Evolutionary conservation across 768 basidiomycete species (phyloP), one percentile per base, ranked within the genome.

Genomic region (Lentinula aciculospora): DNA sequence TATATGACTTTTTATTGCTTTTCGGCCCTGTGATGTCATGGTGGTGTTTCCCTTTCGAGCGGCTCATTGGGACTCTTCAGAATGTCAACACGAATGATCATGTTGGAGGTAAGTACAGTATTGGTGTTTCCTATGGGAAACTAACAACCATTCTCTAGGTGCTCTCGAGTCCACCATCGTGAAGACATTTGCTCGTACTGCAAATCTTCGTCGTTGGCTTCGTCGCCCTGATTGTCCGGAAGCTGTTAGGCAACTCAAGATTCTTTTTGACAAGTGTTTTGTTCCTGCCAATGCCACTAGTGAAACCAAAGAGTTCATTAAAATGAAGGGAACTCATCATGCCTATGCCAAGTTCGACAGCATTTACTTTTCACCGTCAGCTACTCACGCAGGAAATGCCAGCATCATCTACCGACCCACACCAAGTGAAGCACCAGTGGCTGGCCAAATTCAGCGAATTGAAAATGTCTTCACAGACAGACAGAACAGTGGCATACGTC

Each of bases 31-130:
- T 71, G 0, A 65, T 65, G 32, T 67, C 66, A 1, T 78, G 73
- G 76, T 76, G 73, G 72, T 62, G 65, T 1, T 77, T 72, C 58
- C 72, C 71, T 0, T 75, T 71, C 44, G 72, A 78, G 53, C 53
- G 64, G 0, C 56, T 71, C 10, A 76, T 77, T 49, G 71, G 75
- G 0, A 66, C 61, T 36, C 58, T 78, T 0, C 74, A 78, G 45
- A 45, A 60, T 1, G 62, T 75, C 10, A 46, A 61, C 4, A 72
- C 61, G 0, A 78, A 77, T 57, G 55, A 56, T 46, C 55, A 56
- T 29, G 32, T 56, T 12, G 55, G 55, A 9, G 55, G 55, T 56
- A 34, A 21, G 40, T 56, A 9, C 29, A 23, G 23, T 19, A 36
- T 50, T 34, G 12, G 27, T 27, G 9, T 34, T 56, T 36, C 31